Conservation (phyloP, 1,284 basidiomycete genomes). For the Ustilago curta region DNA sequence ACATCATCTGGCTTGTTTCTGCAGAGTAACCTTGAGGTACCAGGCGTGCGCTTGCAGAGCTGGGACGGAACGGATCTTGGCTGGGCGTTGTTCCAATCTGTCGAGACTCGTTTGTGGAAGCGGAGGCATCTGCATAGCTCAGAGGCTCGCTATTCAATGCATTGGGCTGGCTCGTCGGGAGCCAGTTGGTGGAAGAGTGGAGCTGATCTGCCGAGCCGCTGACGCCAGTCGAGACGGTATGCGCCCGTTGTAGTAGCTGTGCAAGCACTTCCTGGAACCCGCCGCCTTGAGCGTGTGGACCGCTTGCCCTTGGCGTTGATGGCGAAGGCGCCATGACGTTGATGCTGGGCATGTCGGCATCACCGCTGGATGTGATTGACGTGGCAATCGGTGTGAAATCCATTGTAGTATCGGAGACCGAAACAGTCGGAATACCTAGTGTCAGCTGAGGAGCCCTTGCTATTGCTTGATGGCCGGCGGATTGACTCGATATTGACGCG, state of each 20-base stretch:
- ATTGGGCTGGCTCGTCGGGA: conserved; percentile 12
- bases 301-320: conserved; percentile 34
- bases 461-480: conserved; percentile 1
- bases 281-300: conserved; percentile 20
- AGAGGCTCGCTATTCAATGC: conserved; percentile 25
- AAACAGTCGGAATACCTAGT: conserved; percentile 42
- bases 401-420: conserved; percentile 45
- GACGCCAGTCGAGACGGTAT: conserved; percentile 4
- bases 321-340: conserved; percentile 55
- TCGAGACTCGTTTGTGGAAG: conserved; percentile 9
- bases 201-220: conserved; percentile 9
- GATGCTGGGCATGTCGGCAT: conserved; percentile 44
- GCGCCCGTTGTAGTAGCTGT: conserved; percentile 36
- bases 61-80: conserved; percentile 25
- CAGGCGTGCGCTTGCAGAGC: conserved; percentile 31
- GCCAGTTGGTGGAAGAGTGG: conserved; percentile 17
- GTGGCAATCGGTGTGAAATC: conserved; percentile 30
- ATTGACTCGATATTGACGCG: conserved; percentile 9
- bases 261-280: conserved; percentile 48
- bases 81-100: conserved; percentile 9
- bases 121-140: conserved; percentile 25
- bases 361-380: conserved; percentile 8
- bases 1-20: conserved; percentile 36
- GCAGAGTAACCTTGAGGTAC: conserved; percentile 34
- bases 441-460: conserved; percentile 35